phyloP scores from a whole-genome alignment of 495 filamentous ascomycete species.

The Xylaria cubensis region DNA sequence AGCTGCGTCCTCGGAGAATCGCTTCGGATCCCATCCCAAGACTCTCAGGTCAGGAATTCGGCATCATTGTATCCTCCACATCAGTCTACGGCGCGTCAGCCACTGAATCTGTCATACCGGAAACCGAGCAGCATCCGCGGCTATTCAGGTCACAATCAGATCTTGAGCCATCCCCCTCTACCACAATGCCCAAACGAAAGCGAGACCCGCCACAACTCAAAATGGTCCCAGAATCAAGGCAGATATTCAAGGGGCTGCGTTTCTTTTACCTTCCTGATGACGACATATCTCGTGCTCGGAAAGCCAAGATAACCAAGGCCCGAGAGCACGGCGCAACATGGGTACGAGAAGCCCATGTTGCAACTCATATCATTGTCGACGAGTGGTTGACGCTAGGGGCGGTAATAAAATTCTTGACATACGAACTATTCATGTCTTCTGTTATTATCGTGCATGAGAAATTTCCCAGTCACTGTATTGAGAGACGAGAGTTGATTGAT shows the following conservation, averaged over 20 bases:
- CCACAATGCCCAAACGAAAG: constrained; percentile 58
- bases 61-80: constrained; percentile 26
- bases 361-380: constrained; percentile 84
- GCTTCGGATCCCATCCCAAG: constrained; percentile 27
- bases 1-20: constrained; percentile 9
- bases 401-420: too few relatives aligned
- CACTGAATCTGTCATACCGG: constrained; percentile 24
- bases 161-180: constrained; percentile 31
- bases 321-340: constrained; percentile 74
- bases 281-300: constrained; percentile 69
- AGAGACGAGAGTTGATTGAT: constrained; percentile 55
- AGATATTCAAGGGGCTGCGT: constrained; percentile 68
- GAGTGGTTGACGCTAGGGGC: constrained; percentile 38
- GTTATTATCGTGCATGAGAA: constrained; percentile 72
- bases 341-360: constrained; percentile 42
- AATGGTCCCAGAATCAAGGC: constrained; percentile 62
- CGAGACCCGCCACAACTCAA: constrained; percentile 39
- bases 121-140: constrained; percentile 26
- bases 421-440: background rate
- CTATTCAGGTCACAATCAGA: constrained; percentile 28
- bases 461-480: constrained; percentile 81
- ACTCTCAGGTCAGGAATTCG: constrained; percentile 25
- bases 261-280: constrained; percentile 87
- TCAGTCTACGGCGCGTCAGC: background rate
- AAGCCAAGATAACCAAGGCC: constrained; percentile 73